These are phyloP conservation scores for Haematococcus sp. DNA, from an alignment of 139 green algal genomes.

Conservation along the genomic window DNA sequence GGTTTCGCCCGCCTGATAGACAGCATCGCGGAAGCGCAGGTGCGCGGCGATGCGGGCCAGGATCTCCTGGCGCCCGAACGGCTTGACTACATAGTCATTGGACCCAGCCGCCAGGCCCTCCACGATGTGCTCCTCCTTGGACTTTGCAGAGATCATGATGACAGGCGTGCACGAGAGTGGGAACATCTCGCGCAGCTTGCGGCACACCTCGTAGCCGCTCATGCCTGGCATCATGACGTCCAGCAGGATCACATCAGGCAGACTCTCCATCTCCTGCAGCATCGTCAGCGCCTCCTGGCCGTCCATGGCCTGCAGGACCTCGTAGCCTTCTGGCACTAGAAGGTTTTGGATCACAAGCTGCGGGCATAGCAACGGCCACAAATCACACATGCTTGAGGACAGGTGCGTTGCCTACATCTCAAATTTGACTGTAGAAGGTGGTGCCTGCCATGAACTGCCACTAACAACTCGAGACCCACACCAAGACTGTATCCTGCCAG, in stretches of 20 bases:
- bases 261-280: slow-evolving; percentile 14
- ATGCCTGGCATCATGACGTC: slow-evolving; percentile 81
- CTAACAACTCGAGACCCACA: background rate
- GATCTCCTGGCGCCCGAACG: slow-evolving; percentile 53
- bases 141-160: slow-evolving; percentile 63
- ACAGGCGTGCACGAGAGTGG: slow-evolving; percentile 51
- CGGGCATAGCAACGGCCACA: background rate
- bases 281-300: slow-evolving; percentile 42
- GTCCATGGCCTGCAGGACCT: slow-evolving; percentile 48
- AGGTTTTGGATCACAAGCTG: slow-evolving; percentile 15
- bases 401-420: too few relatives aligned
- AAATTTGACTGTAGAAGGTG: too few relatives aligned
- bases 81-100: slow-evolving; percentile 65
- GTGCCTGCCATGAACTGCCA: background rate
- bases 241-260: slow-evolving; percentile 62
- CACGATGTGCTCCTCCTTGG: slow-evolving; percentile 60
- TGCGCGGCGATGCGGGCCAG: slow-evolving; percentile 64
- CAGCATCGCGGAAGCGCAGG: slow-evolving; percentile 48
- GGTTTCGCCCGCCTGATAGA: slow-evolving; percentile 13
- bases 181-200: slow-evolving; percentile 26
- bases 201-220: slow-evolving; percentile 63
- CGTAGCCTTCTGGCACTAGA: slow-evolving; percentile 42
- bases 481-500: background rate
- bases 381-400: background rate
- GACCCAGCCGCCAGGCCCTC: slow-evolving; percentile 42